Conservation (phyloP, 1,284 basidiomycete genomes). For the Sparassis latifolia region DNA sequence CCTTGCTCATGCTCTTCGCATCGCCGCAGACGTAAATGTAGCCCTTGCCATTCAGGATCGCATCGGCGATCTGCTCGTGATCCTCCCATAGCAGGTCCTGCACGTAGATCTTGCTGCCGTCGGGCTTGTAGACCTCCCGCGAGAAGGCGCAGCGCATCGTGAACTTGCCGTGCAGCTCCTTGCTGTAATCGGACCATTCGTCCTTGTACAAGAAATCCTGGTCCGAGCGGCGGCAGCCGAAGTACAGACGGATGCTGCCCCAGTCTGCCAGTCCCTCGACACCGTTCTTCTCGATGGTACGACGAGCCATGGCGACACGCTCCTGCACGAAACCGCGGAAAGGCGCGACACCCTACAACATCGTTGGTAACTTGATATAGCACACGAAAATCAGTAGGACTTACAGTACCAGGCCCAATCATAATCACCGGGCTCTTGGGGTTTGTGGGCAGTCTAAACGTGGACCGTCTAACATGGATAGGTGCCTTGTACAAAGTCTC, state of each 20-base stretch:
- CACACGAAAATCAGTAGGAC: constrained; percentile 24
- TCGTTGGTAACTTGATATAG: constrained; percentile 3
- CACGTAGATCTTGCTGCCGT: constrained; percentile 95
- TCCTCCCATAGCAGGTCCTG: constrained; percentile 93
- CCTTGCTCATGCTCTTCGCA: constrained; percentile 93
- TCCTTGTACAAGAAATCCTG: constrained; percentile 94
- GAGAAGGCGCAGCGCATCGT: constrained; percentile 86
- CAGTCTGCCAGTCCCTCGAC: constrained; percentile 89
- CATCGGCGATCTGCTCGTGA: constrained; percentile 74
- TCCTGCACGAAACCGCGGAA: constrained; percentile 99
- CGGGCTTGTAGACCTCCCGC: constrained; percentile 82
- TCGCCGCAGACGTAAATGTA: constrained; percentile 97
- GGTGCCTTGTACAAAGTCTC: constrained; percentile 78
- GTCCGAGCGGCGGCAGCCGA: constrained; percentile 84
- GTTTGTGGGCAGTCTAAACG: constrained; percentile 94
- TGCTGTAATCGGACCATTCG: constrained; percentile 87
- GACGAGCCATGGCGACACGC: constrained; percentile 89
- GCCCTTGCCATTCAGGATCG: constrained; percentile 89
- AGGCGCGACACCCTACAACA: constrained; percentile 83
- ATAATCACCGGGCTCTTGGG: constrained; percentile 98
- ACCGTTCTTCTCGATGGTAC: constrained; percentile 90
- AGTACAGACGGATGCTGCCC: constrained; percentile 93
- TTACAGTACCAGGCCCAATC: constrained; percentile 95
- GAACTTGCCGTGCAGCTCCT: constrained; percentile 90
- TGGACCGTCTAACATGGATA: constrained; percentile 91